phyloP scores from a whole-genome alignment of 192 early-diverging fungal genomes.

The Coemansia sp. region DNA sequence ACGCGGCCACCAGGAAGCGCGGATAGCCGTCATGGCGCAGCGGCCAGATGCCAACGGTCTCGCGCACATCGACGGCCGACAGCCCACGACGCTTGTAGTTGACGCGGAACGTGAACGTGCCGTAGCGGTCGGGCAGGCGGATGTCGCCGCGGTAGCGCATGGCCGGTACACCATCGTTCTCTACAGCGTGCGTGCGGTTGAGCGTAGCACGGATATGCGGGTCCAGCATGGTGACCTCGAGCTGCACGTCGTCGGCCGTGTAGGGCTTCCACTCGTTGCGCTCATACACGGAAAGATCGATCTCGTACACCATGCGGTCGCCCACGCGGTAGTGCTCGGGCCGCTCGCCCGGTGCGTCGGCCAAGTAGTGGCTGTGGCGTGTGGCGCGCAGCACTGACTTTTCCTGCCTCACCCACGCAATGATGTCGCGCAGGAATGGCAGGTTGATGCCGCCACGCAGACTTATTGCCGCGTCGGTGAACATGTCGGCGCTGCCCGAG shows the following conservation, averaged over 20 bases:
- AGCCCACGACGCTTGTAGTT: slow-evolving; percentile 88
- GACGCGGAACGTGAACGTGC: slow-evolving; percentile 95
- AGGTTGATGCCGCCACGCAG: slow-evolving; percentile 56
- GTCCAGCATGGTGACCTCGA: slow-evolving; percentile 96
- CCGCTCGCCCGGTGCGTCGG: slow-evolving; percentile 64
- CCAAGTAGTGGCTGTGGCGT: slow-evolving; percentile 55
- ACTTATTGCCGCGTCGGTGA: slow-evolving; percentile 67
- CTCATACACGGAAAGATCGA: slow-evolving; percentile 76
- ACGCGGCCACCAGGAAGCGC: slow-evolving; percentile 86
- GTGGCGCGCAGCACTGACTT: slow-evolving; percentile 67
- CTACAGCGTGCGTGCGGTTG: slow-evolving; percentile 20
- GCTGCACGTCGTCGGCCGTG: slow-evolving; percentile 66
- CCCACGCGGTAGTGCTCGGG: slow-evolving; percentile 84
- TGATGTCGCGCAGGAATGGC: slow-evolving; percentile 69
- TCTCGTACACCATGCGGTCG: slow-evolving; percentile 84
- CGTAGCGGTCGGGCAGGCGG: slow-evolving; percentile 89
- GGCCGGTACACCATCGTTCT: not conserved
- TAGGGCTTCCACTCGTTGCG: slow-evolving; percentile 83
- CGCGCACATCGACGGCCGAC: slow-evolving; percentile 66
- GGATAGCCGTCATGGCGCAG: slow-evolving; percentile 96
- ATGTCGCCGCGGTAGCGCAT: slow-evolving; percentile 53
- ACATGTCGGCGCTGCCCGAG: slow-evolving; percentile 76
- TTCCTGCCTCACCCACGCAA: slow-evolving; percentile 91
- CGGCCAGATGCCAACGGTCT: slow-evolving; percentile 82
- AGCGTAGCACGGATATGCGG: slow-evolving; percentile 86